Evolutionary conservation across 2,329 filamentous ascomycete genomes (phyloP).

Genomic region (Claviceps spartinae): DNA sequence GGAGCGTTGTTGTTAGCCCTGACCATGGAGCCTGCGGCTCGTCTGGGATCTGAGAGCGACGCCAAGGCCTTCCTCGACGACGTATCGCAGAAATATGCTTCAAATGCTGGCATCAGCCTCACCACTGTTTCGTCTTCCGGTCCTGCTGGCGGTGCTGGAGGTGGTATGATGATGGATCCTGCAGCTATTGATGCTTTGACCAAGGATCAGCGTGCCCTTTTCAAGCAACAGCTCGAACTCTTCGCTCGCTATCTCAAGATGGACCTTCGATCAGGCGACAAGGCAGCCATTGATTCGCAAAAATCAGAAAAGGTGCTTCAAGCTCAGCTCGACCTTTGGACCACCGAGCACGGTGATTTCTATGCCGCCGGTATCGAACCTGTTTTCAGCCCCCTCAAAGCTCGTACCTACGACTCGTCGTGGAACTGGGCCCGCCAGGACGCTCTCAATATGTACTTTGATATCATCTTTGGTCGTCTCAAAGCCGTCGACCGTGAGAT

Average conservation of each 20-base stretch:
- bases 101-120: constrained; percentile 69
- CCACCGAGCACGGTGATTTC: constrained; percentile 87
- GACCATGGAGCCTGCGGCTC: constrained; percentile 81
- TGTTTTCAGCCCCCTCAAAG: constrained; percentile 85
- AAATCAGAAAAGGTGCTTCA: constrained; percentile 81
- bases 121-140: constrained; percentile 64
- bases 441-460: constrained; percentile 95
- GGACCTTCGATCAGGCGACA: constrained; percentile 92
- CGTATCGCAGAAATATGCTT: constrained; percentile 78
- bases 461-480: constrained; percentile 93
- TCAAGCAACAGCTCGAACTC: constrained; percentile 96
- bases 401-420: constrained; percentile 90
- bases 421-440: constrained; percentile 99
- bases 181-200: constrained; percentile 92
- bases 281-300: constrained; percentile 73
- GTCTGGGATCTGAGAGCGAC: constrained; percentile 78
- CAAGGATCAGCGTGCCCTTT: constrained; percentile 87
- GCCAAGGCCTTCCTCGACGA: constrained; percentile 88
- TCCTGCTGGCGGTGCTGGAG: constrained; percentile 53
- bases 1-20: constrained; percentile 77
- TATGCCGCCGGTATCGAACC: constrained; percentile 92
- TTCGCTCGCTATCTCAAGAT: constrained; percentile 94
- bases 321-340: constrained; percentile 89
- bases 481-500: constrained; percentile 93
- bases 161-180: constrained; percentile 99